Conservation (phyloP, 768 basidiomycete species). For the Russula compacta region DNA sequence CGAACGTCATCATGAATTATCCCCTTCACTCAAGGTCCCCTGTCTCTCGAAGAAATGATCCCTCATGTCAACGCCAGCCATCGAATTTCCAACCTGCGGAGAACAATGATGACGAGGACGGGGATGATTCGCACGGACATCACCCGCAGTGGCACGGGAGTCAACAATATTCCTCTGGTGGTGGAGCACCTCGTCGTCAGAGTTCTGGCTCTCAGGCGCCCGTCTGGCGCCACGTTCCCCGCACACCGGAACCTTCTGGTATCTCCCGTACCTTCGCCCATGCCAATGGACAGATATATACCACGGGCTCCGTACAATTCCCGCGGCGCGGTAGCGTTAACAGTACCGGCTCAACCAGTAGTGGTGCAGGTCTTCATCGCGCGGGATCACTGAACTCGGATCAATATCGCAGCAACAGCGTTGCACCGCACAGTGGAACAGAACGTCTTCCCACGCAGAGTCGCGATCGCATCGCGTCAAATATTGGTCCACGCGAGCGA, state of each 20-base stretch:
- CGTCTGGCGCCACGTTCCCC: background rate
- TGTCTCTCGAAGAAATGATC: background rate
- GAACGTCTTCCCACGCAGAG: conserved; percentile 13
- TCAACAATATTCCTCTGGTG: background rate
- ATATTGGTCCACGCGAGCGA: conserved; percentile 2
- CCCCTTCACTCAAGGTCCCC: background rate
- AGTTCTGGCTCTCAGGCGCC: conserved; percentile 2
- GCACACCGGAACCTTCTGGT: conserved; percentile 3
- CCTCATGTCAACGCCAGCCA: background rate
- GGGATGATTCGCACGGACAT: background rate
- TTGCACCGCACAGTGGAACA: background rate
- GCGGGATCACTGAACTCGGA: background rate
- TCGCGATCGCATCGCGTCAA: conserved; percentile 2
- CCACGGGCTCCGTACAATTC: conserved; percentile 28
- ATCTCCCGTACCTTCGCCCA: conserved; percentile 14
- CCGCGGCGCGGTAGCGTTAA: conserved; percentile 26
- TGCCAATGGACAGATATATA: conserved; percentile 32
- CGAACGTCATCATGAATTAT: background rate
- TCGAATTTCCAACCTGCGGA: background rate
- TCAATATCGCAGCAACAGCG: background rate
- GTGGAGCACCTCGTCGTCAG: conserved; percentile 6
- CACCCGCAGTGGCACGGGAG: background rate
- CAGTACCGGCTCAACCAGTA: conserved; percentile 2
- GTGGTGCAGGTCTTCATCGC: conserved; percentile 18
- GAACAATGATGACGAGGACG: background rate